Percentiles rank a stretch among this genome's conserved stretches.
Evolutionary conservation across 768 basidiomycete genomes (phyloP).

Genomic region (Pholiota microspora): DNA sequence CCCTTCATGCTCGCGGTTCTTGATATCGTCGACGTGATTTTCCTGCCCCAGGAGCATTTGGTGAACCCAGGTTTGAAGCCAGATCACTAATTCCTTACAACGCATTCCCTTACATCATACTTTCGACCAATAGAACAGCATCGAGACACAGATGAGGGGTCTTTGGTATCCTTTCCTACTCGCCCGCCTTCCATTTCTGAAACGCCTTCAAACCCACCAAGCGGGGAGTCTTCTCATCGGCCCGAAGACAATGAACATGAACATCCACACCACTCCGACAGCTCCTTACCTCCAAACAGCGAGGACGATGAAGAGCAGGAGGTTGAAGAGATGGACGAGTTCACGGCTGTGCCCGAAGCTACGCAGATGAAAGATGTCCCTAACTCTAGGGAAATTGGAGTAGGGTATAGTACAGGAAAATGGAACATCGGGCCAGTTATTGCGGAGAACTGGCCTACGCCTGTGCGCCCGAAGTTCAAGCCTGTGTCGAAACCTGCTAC

Average conservation of each 20-base stretch:
- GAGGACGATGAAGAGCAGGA: background rate
- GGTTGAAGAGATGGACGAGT: background rate
- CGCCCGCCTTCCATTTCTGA: background rate
- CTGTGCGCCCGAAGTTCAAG: background rate
- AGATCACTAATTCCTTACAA: background rate
- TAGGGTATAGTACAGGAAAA: background rate
- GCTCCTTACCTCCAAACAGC: background rate
- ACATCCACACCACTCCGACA: background rate
- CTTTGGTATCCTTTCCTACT: background rate
- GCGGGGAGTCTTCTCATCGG: background rate
- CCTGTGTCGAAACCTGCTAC: background rate
- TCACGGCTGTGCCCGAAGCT: background rate
- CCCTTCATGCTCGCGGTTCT: slow-evolving; percentile 21
- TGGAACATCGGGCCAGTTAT: no score
- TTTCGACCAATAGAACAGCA: background rate
- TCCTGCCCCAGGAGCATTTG: background rate
- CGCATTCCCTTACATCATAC: background rate
- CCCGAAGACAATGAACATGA: background rate
- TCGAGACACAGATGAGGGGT: background rate
- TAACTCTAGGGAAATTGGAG: background rate
- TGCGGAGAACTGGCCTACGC: background rate
- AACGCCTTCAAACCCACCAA: background rate
- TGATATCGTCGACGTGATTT: slow-evolving; percentile 26
- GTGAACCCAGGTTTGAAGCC: background rate
- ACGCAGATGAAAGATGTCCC: background rate